Evolutionary conservation across 345 rosid genomes (phyloP).

Genomic region (Syzygium aqueum): DNA sequence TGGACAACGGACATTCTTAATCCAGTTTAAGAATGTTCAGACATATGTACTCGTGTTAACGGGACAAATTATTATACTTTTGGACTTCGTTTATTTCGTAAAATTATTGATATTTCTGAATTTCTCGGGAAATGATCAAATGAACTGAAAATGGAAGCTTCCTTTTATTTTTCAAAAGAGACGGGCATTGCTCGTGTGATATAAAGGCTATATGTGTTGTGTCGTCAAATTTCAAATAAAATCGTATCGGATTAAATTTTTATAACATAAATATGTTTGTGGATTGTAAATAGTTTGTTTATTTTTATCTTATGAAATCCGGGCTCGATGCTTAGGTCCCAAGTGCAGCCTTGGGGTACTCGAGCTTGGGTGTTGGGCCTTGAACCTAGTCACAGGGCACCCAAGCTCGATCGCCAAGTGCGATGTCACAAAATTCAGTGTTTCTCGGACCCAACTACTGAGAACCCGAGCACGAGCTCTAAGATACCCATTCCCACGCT

Average conservation of each 20-base stretch:
- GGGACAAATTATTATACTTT: not conserved
- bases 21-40: not conserved
- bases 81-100: not conserved
- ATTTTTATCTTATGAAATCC: not conserved
- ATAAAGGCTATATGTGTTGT: not conserved
- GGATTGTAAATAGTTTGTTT: not conserved
- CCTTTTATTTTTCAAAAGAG: not conserved
- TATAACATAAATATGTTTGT: not conserved
- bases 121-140: no score
- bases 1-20: not conserved
- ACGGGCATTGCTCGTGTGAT: not conserved
- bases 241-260: not conserved
- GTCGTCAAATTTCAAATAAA: not conserved
- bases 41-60: not conserved
- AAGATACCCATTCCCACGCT: no score
- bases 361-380: fast-evolving
- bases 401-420: fast-evolving
- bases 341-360: not conserved
- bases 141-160: no score
- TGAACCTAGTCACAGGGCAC: not conserved
- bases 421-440: not conserved
- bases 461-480: fast-evolving
- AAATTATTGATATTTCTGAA: not conserved
- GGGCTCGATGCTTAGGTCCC: not conserved
- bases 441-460: not conserved